Conservation (phyloP, 1,284 basidiomycete genomes). For the Vanrija sp. region DNA sequence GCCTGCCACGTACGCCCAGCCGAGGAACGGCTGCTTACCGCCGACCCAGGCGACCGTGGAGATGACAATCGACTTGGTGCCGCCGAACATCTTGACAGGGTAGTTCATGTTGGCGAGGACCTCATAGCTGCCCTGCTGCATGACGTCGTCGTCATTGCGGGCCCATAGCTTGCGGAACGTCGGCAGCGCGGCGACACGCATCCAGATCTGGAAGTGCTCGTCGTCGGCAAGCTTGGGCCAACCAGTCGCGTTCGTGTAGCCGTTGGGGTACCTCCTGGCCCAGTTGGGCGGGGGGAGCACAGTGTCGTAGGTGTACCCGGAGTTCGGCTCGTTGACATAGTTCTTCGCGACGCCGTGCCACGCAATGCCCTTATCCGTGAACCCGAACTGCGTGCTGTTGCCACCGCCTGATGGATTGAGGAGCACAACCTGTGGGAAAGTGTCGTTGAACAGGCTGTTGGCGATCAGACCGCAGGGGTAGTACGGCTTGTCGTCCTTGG, state of each 20-base stretch:
- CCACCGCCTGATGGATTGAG: constrained; percentile 57
- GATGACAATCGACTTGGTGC: constrained; percentile 94
- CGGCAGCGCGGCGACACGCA: constrained; percentile 94
- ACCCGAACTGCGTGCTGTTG: constrained; percentile 61
- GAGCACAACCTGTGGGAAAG: constrained; percentile 64
- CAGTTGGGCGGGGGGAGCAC: constrained; percentile 94
- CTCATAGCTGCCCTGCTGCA: constrained; percentile 72
- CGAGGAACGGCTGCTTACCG: constrained; percentile 87
- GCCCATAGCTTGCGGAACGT: constrained; percentile 95
- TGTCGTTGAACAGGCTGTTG: constrained; percentile 97
- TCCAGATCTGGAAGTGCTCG: constrained; percentile 99
- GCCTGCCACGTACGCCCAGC: constrained; percentile 91
- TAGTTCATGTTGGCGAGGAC: constrained; percentile 83
- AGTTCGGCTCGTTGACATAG: constrained; percentile 59
- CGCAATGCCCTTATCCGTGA: constrained; percentile 77
- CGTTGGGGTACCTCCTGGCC: constrained; percentile 64
- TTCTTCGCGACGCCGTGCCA: constrained; percentile 93
- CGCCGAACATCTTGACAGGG: constrained; percentile 84
- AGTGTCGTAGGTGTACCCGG: constrained; percentile 55
- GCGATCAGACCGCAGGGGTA: constrained; percentile 98
- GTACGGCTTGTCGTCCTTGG: constrained; percentile 57
- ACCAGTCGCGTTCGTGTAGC: constrained; percentile 64
- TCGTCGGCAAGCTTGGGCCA: constrained; percentile 73
- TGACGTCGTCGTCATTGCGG: constrained; percentile 74
- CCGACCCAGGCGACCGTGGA: constrained; percentile 98